Evolutionary conservation across 108 stramenopile genomes (phyloP), one percentile per base, ranked within the genome.

Genomic region (Mediolabrus comicus): DNA sequence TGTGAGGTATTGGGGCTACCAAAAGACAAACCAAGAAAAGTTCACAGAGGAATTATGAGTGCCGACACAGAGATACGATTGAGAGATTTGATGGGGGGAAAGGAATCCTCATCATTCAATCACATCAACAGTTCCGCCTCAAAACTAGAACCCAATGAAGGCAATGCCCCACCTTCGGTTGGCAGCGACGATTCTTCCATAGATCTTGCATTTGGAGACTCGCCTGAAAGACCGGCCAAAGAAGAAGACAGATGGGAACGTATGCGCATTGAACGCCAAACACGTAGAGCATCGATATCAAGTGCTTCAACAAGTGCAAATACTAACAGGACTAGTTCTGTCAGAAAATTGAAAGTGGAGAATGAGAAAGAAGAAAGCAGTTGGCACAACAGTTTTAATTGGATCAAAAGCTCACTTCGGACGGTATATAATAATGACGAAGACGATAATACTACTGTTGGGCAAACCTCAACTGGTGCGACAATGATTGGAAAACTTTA

Each of bases 31-130:
- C 31, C 49, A 22, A 27, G 49, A 22, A 65, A 53, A 31, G 14
- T 65, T 17, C 28, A 28, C 9, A 65, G 63, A 52, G 63, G 63
- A 13, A 65, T 65, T 32, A 65, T 65, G 63, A 65, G 63, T 65
- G 26, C 17, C 14, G 30, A 33, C 32, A 65, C 63, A 19, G 63
- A 53, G 22, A 4, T 53, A 4, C 28, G 16, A 49, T 35, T 65
- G 30, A 49, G 63, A 31, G 52, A 16, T 14, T 24, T 65, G 27
- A n/a, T 52, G 27, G 46, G 49, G 27, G 46, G 49, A 17, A 17
- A 43, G 4, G 41, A 43, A 19, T 43, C 41, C 17, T n/a, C 16
- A 0, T 3, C 16, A 3, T 43, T 4, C 16, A 43, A 17, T n/a
- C n/a, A 17, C 41, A 43, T 3, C 19, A 6, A 43, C 16, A 43